These are phyloP conservation scores for Ophiocordyceps robertsii DNA, from an alignment of 2,329 filamentous ascomycete genomes.

Conservation along the genomic window DNA sequence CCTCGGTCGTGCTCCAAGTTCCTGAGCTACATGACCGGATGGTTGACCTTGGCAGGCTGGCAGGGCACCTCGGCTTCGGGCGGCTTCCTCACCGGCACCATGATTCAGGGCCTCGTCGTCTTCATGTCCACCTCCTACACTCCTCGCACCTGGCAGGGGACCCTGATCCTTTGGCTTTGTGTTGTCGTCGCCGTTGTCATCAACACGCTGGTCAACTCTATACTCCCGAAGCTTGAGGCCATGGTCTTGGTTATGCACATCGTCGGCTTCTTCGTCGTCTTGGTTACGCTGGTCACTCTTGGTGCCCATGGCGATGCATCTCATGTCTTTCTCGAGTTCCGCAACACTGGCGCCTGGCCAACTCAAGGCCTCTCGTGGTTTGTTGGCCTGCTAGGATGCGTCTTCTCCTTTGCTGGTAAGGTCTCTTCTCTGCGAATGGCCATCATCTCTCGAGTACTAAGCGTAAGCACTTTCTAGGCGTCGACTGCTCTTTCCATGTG, in stretches of 20 bases:
- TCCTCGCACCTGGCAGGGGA: slow-evolving; percentile 31
- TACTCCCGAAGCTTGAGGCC: slow-evolving; percentile 36
- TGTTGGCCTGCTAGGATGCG: slow-evolving; percentile 28
- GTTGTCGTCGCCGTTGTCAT: slow-evolving; percentile 31
- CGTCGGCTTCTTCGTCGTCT: slow-evolving; percentile 18
- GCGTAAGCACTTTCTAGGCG: not conserved
- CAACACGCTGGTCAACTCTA: slow-evolving; percentile 31
- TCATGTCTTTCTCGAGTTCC: slow-evolving; percentile 28
- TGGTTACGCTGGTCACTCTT: slow-evolving; percentile 16
- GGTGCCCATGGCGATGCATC: slow-evolving; percentile 16
- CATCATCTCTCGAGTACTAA: not conserved
- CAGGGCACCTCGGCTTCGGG: slow-evolving; percentile 19
- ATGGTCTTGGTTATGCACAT: slow-evolving; percentile 35
- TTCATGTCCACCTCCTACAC: slow-evolving; percentile 10
- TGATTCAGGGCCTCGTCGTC: slow-evolving; percentile 31
- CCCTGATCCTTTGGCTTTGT: slow-evolving; percentile 33
- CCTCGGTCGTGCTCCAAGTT: slow-evolving; percentile 33
- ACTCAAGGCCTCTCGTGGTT: slow-evolving; percentile 29
- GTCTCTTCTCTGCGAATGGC: too few species aligned
- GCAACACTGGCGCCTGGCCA: slow-evolving; percentile 30
- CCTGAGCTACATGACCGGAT: slow-evolving; percentile 37
- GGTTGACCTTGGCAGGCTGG: slow-evolving; percentile 37
- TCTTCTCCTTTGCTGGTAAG: slow-evolving; percentile 19
- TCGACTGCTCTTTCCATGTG: slow-evolving; percentile 4
- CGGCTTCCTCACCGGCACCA: slow-evolving; percentile 28